These are phyloP conservation scores for Jasminum sambac DNA, from an alignment of 257 asterid species.

Conservation along the genomic window DNA sequence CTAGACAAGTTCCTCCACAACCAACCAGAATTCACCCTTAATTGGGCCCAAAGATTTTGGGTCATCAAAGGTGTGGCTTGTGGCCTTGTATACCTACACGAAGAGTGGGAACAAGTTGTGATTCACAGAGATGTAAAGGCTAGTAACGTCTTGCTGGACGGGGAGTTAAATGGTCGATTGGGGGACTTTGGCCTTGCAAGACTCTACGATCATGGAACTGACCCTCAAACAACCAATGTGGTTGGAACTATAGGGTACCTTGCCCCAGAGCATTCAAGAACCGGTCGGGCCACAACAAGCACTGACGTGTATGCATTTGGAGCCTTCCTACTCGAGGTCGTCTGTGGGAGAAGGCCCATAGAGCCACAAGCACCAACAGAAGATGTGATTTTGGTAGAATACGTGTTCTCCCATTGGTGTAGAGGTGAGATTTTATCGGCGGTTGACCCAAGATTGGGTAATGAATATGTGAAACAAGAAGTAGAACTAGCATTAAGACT, in stretches of 20 bases:
- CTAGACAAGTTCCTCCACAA: slow-evolving; percentile 47
- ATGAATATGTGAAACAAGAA: slow-evolving; percentile 36
- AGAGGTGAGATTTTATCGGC: slow-evolving; percentile 41
- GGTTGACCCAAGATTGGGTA: slow-evolving; percentile 44
- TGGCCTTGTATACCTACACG: slow-evolving; percentile 56
- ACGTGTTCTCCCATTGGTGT: slow-evolving; percentile 51
- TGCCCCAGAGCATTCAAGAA: slow-evolving; percentile 63
- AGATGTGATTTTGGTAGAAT: slow-evolving; percentile 45
- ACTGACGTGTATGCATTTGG: slow-evolving; percentile 65
- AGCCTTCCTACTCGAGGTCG: slow-evolving; percentile 66
- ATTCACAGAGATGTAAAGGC: slow-evolving; percentile 71
- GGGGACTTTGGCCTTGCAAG: slow-evolving; percentile 72
- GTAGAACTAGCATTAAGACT: slow-evolving; percentile 50
- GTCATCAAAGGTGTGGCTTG: slow-evolving; percentile 61
- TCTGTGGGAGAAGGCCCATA: slow-evolving; percentile 62
- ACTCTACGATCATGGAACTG: slow-evolving; percentile 61
- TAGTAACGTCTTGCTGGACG: slow-evolving; percentile 36
- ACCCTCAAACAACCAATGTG: slow-evolving; percentile 60
- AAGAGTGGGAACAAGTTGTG: slow-evolving; percentile 65
- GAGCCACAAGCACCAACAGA: slow-evolving; percentile 34
- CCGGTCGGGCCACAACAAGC: slow-evolving; percentile 58
- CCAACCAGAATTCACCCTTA: slow-evolving; percentile 33
- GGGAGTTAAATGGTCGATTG: slow-evolving; percentile 30
- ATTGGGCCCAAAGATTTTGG: slow-evolving; percentile 50
- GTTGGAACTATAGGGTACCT: slow-evolving; percentile 72